Evolutionary conservation across 2,329 filamentous ascomycete species (phyloP), one percentile per base, ranked within the genome.

Genomic region (Magnaporthales sp.): DNA sequence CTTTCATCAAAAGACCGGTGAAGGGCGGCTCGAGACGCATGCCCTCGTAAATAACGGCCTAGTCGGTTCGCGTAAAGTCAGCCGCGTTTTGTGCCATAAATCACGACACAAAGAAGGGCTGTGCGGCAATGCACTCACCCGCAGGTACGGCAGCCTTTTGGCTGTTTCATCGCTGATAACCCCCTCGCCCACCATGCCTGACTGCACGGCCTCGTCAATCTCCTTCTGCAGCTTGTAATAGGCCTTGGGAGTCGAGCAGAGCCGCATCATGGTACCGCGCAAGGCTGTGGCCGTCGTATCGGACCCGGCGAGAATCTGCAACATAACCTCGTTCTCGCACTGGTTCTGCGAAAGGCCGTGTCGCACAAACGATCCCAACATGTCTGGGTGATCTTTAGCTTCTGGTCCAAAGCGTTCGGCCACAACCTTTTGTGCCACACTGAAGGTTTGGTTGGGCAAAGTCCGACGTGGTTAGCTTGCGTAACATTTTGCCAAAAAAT

Each of bases 231-330:
- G 72, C 5, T 77, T 78, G 3, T 69, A 66, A 66, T 82, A 80
- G 0, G 81, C 77, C 1, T 74, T 75, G 0, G 82, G 82, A 11
- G 78, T 78, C 6, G 79, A 80, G 51, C 80, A 77, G 66, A 85
- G 72, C 71, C 82, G 79, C 26, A 85, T 77, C 65, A 86, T 67
- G 3, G 79, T 83, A 29, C 77, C 75, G 0, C 84, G 80, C 3
- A 86, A 76, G 0, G 79, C 78, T 0, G 79, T 81, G 0, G 84
- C 80, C 0, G 83, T 84, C 6, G 83, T 85, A 69, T 87, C 84
- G 1, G 82, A 82, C 27, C 70, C 75, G 58, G 69, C 74, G 31
- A 67, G 66, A 63, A 73, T 74, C 64, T 75, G 72, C 54, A 77
- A 71, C 3, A 74, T 67, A 0, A 68, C 68, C 67, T 77, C 76